Conservation (phyloP, 139 green algal species). For the Chlamydomonas sp. region DNA sequence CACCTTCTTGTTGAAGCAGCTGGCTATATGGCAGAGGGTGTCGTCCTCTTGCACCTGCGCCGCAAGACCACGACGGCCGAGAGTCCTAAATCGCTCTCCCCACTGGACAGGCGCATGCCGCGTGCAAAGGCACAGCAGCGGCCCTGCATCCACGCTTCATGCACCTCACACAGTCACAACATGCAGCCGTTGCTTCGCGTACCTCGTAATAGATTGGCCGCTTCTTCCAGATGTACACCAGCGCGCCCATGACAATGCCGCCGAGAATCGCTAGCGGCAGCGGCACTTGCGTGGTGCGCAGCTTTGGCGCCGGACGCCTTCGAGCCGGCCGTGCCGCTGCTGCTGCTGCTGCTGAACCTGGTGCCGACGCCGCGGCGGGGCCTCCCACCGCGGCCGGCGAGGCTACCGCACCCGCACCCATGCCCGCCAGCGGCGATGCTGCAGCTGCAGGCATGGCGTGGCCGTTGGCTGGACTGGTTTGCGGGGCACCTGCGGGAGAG, state of each 20-base stretch:
- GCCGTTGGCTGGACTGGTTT: background rate
- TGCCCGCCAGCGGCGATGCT: background rate
- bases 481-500: background rate
- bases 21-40: slow-evolving; percentile 38
- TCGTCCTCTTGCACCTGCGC: slow-evolving; percentile 39
- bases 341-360: background rate
- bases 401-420: background rate
- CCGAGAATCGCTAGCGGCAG: slow-evolving; percentile 35
- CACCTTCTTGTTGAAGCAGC: slow-evolving; percentile 37
- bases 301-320: background rate
- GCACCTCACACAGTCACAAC: no score
- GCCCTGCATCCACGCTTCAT: no score
- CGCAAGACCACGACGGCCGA: background rate
- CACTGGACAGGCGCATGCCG: no score
- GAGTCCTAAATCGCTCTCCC: no score
- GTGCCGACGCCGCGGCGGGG: background rate
- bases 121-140: no score
- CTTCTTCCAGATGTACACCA: slow-evolving; percentile 37
- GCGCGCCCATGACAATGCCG: slow-evolving; percentile 20
- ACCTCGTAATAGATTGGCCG: slow-evolving; percentile 38
- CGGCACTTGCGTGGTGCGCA: background rate
- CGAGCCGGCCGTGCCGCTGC: background rate
- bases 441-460: background rate
- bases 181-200: background rate
- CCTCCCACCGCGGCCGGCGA: background rate